Evolutionary conservation across 2,329 filamentous ascomycete genomes (phyloP), one percentile per base, ranked within the genome.

Genomic region (Gnomoniopsis sp.): DNA sequence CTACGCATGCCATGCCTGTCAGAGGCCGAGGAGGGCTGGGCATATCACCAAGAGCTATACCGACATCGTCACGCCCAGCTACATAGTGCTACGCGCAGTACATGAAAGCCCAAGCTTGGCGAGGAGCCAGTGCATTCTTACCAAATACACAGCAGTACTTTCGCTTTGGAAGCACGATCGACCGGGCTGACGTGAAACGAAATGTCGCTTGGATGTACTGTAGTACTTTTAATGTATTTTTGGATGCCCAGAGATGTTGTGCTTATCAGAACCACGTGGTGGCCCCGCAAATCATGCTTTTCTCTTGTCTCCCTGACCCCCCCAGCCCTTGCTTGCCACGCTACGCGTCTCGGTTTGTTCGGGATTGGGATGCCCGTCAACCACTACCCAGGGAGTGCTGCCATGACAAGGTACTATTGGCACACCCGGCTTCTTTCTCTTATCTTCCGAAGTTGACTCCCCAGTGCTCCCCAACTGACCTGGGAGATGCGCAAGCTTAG

Each of bases 241-340:
- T 19, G 41, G 6, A 19, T n/a, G 41, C 34, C 48, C 47, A 23
- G 52, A 43, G 50, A 58, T 51, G 50, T 61, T 56, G 58, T 56
- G 60, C 56, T 50, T 52, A 49, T 34, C 23, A 19, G 17, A 43
- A 54, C 62, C 62, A 64, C 60, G 62, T 64, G 62, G 62, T 57
- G 44, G 53, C 46, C 58, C 61, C 61, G 60, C 59, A 57, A 21
- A 19, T 62, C 59, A 61, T 57, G 61, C 55, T 52, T 57, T 52
- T 43, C 50, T 19, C 44, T 30, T 30, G 26, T 30, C 26, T 41
- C 53, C 38, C 49, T 43, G n/a, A 26, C 53, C 48, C 41, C 51
- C 43, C 46, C 49, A 38, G 36, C 53, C 46, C 33, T 49, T 52
- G 53, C 55, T 41, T 30, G 48, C 53, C 53, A 38, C 38, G 53